Conservation (phyloP, 176 grass and related monocot genomes). For the Echinochloa phyllopogon region DNA sequence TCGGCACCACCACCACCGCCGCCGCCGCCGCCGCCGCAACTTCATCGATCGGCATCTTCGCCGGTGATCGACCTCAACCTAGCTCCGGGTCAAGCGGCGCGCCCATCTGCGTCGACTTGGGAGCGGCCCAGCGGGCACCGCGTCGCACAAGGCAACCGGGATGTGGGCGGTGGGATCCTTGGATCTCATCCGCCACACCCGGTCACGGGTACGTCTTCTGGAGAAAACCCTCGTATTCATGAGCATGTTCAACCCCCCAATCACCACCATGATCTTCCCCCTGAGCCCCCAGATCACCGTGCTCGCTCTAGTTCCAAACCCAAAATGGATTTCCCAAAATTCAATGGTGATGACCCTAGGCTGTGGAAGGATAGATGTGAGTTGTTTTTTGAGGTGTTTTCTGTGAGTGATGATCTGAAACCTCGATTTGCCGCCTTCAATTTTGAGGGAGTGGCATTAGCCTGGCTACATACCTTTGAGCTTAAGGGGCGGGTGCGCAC, state of each 20-base stretch:
- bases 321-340: neutral
- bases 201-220: neutral
- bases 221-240: no score
- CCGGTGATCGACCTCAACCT: neutral
- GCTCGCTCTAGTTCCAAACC: neutral
- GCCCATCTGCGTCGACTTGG: neutral
- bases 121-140: neutral
- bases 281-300: no score
- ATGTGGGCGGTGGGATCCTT: neutral
- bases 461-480: neutral
- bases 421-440: neutral
- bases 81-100: neutral
- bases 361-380: neutral
- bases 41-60: no score
- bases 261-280: no score
- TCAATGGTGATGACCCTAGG: neutral
- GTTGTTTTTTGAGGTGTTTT: neutral
- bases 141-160: neutral
- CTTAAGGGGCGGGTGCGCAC: accelerated
- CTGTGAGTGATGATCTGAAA: neutral
- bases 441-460: no score
- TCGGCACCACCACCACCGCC: no score
- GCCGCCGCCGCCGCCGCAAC: no score
- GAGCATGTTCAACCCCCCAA: no score
- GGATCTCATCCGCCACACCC: no score